Evolutionary conservation across 2,329 filamentous ascomycete species (phyloP), one percentile per base, ranked within the genome.

Genomic region (Thielaviopsis musarum): DNA sequence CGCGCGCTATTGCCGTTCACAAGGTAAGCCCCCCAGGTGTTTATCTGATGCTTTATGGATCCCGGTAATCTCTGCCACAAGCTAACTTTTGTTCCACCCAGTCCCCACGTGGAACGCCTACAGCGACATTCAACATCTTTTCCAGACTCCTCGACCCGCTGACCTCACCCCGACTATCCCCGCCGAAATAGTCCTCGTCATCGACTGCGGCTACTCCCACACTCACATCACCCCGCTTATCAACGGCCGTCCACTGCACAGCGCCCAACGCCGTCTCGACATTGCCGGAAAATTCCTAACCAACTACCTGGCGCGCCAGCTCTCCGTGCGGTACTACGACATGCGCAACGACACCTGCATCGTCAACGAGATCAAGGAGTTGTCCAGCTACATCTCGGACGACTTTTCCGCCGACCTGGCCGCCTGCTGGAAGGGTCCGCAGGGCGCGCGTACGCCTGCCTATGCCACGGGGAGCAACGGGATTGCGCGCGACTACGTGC

Each of bases 351-450:
- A 98, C 66, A 85, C 87, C 0, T 85, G 94, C 69, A 85, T 97
- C 56, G 89, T 96, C 69, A 95, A 95, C 66, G 88, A 96, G 70
- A 91, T 97, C 71, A 98, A 98, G 68, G 93, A 98, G 69, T 79
- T 85, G 4, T 83, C 87, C 0, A 95, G 88, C 68, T 97, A 87
- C 66, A 83, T 96, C 12, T 86, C 87, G 2, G 73, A 80, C 0
- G 82, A 94, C 67, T 96, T 97, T 70, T 74, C 77, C 26, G 67
- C 70, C 6, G 88, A 96, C 65, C 78, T 98, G 41, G 91, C 97
- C 63, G 79, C 77, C 64, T 85, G 84, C 0, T 95, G 90, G 89
- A 93, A 89, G 69, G 87, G 85, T 6, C 82, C 85, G 1, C 73
- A 79, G 62, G 79, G 82, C 52, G 77, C 82, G 56, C 74, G 81